A percentile compares a stretch with the other conserved stretches of the same genome.
These are phyloP conservation scores for Pseudopithomyces chartarum DNA, from an alignment of 2,329 filamentous ascomycete species.

Conservation along the genomic window DNA sequence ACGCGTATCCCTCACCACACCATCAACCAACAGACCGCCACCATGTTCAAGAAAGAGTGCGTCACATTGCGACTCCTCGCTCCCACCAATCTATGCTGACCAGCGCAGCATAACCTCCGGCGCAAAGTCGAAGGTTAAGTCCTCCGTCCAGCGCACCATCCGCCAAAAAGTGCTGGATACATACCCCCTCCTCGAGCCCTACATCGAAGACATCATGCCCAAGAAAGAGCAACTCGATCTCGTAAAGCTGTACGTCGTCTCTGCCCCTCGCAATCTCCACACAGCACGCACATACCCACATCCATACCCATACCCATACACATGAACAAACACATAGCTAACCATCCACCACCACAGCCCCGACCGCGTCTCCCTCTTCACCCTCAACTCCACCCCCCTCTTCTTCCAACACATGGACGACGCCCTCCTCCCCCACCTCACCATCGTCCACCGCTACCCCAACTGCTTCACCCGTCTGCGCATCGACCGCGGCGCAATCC, in stretches of 20 bases:
- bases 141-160: conserved; percentile 86
- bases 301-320: neutral
- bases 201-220: conserved; percentile 92
- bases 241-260: conserved; percentile 72
- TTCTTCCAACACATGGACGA: conserved; percentile 89
- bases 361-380: conserved; percentile 87
- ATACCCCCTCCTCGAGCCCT: conserved; percentile 82
- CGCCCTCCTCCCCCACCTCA: conserved; percentile 83
- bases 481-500: conserved; percentile 94
- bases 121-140: conserved; percentile 96
- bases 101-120: conserved; percentile 69
- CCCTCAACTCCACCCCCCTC: conserved; percentile 75
- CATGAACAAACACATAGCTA: too few species aligned
- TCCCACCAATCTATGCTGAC: neutral
- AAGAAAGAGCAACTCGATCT: conserved; percentile 91
- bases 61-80: neutral
- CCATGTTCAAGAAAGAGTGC: conserved; percentile 47
- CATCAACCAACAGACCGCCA: conserved; percentile 14
- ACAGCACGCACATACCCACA: neutral
- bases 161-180: conserved; percentile 80
- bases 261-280: neutral
- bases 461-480: conserved; percentile 80
- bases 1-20: neutral
- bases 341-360: conserved; percentile 56
- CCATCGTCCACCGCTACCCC: conserved; percentile 88